Percentiles rank a stretch among this genome's conserved stretches.
Conservation (phyloP, 148 eudicot genomes). For the Nyssa sinensis region DNA sequence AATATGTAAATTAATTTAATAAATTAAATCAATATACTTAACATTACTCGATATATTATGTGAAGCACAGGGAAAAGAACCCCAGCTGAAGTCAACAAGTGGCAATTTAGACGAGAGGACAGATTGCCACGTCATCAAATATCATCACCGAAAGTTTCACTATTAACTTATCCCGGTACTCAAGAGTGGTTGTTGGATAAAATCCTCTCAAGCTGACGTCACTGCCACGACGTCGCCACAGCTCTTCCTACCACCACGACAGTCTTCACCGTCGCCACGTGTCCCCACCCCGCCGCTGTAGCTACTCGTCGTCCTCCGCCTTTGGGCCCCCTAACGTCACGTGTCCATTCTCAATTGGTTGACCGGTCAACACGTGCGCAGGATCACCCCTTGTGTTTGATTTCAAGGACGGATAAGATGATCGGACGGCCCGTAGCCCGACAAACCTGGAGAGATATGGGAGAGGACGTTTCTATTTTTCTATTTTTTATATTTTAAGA, state of each 20-base stretch:
- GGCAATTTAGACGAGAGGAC: too few relatives aligned
- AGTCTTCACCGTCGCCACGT: slow-evolving; percentile 12
- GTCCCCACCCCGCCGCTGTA: too few relatives aligned
- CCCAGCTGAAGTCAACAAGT: too few relatives aligned
- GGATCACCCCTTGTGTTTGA: background rate
- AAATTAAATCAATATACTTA: too few relatives aligned
- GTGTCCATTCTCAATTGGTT: background rate
- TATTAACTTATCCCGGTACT: too few relatives aligned
- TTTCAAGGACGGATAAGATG: background rate
- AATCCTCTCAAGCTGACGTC: slow-evolving; percentile 16
- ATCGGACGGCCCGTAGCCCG: slow-evolving; percentile 10
- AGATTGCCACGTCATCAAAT: slow-evolving; percentile 10
- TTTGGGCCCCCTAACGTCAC: background rate
- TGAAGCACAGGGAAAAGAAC: too few relatives aligned
- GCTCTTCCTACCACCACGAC: background rate
- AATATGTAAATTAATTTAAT: too few relatives aligned
- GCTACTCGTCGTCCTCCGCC: too few relatives aligned
- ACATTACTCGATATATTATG: too few relatives aligned
- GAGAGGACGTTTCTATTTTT: too few relatives aligned
- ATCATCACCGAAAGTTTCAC: slow-evolving; percentile 20
- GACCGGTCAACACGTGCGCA: background rate
- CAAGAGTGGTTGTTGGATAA: too few relatives aligned
- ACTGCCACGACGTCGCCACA: background rate
- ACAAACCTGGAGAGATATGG: background rate
- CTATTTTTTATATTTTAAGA: too few relatives aligned